Evolutionary conservation across 2,329 filamentous ascomycete genomes (phyloP).

Genomic region (Teratosphaeria epicoccoides): DNA sequence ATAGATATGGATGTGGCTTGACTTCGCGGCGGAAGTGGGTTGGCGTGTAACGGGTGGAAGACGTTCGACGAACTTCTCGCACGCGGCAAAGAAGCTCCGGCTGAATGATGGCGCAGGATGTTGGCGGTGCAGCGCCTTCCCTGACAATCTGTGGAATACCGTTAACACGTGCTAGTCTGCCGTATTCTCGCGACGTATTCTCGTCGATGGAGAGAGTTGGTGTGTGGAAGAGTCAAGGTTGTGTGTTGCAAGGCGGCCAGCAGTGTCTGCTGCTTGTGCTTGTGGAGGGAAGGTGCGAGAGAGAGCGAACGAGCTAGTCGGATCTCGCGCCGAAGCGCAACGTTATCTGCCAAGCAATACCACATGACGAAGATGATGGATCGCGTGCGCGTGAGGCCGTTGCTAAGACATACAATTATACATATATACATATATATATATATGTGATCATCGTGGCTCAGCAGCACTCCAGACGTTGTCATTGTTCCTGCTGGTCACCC

Average conservation of each 20-base stretch:
- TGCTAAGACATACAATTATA: too few species aligned
- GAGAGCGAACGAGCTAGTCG: background rate
- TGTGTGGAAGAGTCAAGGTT: background rate
- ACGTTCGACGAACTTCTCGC: background rate
- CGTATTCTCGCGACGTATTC: background rate
- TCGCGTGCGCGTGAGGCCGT: too few species aligned
- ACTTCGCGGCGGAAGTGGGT: background rate
- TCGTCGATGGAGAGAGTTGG: background rate
- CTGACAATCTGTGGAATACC: background rate
- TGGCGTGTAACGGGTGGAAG: background rate
- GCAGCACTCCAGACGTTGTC: too few species aligned
- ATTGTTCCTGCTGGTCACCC: too few species aligned
- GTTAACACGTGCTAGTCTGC: background rate
- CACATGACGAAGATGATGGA: too few species aligned
- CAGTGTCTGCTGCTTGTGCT: background rate
- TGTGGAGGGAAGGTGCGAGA: background rate
- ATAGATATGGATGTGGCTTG: background rate
- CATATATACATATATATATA: too few species aligned
- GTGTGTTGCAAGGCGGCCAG: background rate
- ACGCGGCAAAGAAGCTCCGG: background rate
- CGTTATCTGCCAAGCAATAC: too few species aligned
- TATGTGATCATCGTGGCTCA: too few species aligned
- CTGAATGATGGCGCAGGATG: background rate
- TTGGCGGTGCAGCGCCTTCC: background rate
- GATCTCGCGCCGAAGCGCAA: background rate